phyloP scores from a whole-genome alignment of 2,329 filamentous ascomycete genomes.

The Cadophora luteo-olivacea region DNA sequence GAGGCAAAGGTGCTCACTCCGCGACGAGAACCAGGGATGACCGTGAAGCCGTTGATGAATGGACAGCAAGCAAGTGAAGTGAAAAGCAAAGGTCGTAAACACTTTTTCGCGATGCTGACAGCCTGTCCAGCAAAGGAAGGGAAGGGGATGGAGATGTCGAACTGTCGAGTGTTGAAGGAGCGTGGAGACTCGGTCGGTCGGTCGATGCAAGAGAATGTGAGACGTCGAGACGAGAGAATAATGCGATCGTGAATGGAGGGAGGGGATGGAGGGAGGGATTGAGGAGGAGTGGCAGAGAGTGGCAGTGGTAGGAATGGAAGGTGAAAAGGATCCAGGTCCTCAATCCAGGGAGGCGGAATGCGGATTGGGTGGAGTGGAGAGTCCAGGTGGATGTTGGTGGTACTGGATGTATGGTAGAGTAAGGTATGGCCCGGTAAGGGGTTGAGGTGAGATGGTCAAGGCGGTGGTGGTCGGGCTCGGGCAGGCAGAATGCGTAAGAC shows the following conservation, averaged over 20 bases:
- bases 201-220: constrained; percentile 36
- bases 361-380: background rate
- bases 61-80: constrained; percentile 2
- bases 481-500: constrained; percentile 6
- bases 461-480: background rate
- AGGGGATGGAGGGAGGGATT: constrained; percentile 12
- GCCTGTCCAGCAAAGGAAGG: constrained; percentile 29
- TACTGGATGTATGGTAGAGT: background rate
- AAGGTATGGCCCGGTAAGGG: background rate
- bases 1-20: constrained; percentile 22
- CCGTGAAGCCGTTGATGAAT: constrained; percentile 4
- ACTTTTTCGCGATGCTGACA: constrained; percentile 23
- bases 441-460: background rate
- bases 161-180: constrained; percentile 24
- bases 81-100: constrained; percentile 8
- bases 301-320: constrained; percentile 7
- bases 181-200: constrained; percentile 18
- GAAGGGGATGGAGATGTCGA: constrained; percentile 25
- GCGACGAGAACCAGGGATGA: constrained; percentile 8
- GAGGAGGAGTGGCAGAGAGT: background rate
- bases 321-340: constrained; percentile 3
- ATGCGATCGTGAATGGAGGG: background rate
- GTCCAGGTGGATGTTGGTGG: background rate
- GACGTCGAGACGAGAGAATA: constrained; percentile 30
- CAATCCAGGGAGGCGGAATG: constrained; percentile 10